phyloP scores from a whole-genome alignment of 2,329 filamentous ascomycete species.

The Colletotrichum eleusines region DNA sequence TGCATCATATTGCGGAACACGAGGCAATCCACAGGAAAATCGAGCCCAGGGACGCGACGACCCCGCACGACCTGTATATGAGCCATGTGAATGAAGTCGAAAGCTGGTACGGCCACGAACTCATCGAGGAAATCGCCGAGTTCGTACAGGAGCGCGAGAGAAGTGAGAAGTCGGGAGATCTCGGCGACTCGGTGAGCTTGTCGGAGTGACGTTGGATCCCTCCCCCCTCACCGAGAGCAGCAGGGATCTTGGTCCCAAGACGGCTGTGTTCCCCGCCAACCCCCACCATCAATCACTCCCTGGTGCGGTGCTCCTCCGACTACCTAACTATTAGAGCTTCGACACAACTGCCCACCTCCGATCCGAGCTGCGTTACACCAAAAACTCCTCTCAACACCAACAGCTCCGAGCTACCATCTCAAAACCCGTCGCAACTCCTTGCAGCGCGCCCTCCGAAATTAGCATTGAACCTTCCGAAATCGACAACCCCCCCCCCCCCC shows the following conservation, averaged over 20 bases:
- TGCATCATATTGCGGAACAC: not conserved
- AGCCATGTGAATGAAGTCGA: not conserved
- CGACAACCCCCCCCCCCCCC: conserved; percentile 29
- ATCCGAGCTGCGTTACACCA: conserved; percentile 25
- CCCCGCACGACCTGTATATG: not conserved
- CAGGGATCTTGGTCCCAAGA: conserved; percentile 27
- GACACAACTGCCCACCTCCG: conserved; percentile 25
- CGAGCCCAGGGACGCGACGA: not conserved
- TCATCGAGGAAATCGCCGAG: not conserved
- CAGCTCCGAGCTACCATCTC: not conserved
- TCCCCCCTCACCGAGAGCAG: conserved; percentile 27
- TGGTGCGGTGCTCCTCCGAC: not conserved
- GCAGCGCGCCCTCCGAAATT: not conserved
- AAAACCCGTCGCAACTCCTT: not conserved
- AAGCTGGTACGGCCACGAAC: not conserved
- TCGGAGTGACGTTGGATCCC: conserved; percentile 20
- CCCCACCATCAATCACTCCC: conserved; percentile 34
- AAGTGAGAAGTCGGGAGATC: not conserved
- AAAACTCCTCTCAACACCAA: conserved; percentile 10
- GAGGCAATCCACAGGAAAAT: not conserved
- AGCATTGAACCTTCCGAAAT: not conserved
- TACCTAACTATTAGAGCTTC: conserved; percentile 15
- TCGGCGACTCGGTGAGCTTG: not conserved
- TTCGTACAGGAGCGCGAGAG: not conserved
- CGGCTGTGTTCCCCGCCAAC: conserved; percentile 35